These are phyloP conservation scores for Botrytis paeoniae DNA, from an alignment of 2,329 filamentous ascomycete species.

Conservation along the genomic window DNA sequence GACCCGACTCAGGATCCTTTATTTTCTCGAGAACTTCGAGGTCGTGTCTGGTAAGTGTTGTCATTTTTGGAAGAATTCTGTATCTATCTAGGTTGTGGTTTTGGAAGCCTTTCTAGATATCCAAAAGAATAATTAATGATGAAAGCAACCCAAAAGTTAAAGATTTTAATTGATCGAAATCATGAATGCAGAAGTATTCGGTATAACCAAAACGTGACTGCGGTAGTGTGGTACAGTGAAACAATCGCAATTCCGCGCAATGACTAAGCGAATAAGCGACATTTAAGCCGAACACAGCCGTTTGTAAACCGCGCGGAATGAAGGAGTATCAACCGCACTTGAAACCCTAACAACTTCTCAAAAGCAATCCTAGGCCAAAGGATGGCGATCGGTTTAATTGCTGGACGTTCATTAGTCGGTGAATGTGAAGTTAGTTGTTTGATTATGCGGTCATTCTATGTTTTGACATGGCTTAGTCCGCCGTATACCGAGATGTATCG, in stretches of 20 bases:
- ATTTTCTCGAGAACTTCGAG: constrained; percentile 64
- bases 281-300: constrained; percentile 12
- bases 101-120: background rate
- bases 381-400: background rate
- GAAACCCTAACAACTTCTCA: background rate
- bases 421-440: background rate
- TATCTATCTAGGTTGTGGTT: background rate
- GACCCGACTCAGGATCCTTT: constrained; percentile 62
- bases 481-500: constrained; percentile 1
- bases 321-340: constrained; percentile 1
- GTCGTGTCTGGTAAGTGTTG: constrained; percentile 55
- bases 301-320: constrained; percentile 7
- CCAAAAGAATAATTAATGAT: background rate
- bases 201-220: constrained; percentile 1
- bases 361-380: background rate
- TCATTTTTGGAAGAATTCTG: constrained; percentile 42
- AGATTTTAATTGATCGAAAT: background rate
- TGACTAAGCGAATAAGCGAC: background rate
- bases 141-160: background rate
- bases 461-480: background rate
- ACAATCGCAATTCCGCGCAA: background rate
- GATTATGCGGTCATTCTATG: constrained; percentile 2
- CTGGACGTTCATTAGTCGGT: constrained; percentile 5
- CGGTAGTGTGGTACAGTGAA: background rate
- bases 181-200: background rate